These are phyloP conservation scores for Blastosporella zonata DNA, from an alignment of 1,284 basidiomycete species.

Conservation along the genomic window DNA sequence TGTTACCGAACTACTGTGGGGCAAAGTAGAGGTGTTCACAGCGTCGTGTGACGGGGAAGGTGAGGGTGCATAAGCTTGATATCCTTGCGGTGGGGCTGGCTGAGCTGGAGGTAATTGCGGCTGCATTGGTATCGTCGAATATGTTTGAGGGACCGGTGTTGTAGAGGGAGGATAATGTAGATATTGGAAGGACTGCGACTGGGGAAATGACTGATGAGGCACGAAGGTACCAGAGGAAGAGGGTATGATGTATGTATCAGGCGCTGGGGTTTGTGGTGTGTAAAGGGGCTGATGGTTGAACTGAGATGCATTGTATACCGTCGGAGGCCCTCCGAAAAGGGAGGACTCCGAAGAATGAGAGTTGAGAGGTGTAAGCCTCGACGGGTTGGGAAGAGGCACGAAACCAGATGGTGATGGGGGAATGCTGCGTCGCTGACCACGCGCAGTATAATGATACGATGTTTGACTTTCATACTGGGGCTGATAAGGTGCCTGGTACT, in stretches of 20 bases:
- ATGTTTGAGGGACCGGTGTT: slow-evolving; percentile 27
- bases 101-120: slow-evolving; percentile 20
- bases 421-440: slow-evolving; percentile 63
- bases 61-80: slow-evolving; percentile 28
- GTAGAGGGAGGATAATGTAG: slow-evolving; percentile 31
- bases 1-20: slow-evolving; percentile 29
- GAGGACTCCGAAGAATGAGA: slow-evolving; percentile 47
- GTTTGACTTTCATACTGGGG: slow-evolving; percentile 49
- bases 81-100: slow-evolving; percentile 24
- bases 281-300: slow-evolving; percentile 29
- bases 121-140: slow-evolving; percentile 28
- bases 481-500: slow-evolving; percentile 44
- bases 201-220: slow-evolving; percentile 34
- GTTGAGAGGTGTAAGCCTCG: slow-evolving; percentile 32
- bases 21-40: slow-evolving; percentile 11
- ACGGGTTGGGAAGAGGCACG: slow-evolving; percentile 39
- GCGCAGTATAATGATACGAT: slow-evolving; percentile 35
- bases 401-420: slow-evolving; percentile 71
- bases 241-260: slow-evolving; percentile 24
- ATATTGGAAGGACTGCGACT: slow-evolving; percentile 35
- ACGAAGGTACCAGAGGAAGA: slow-evolving; percentile 33
- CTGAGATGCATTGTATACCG: slow-evolving; percentile 30
- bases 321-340: slow-evolving; percentile 38
- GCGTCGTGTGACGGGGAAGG: slow-evolving; percentile 36
- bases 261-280: slow-evolving; percentile 35